A percentile compares a stretch with the other conserved stretches of the same genome.
phyloP scores from a whole-genome alignment of 495 filamentous ascomycete species.

The Copromyces sp. region DNA sequence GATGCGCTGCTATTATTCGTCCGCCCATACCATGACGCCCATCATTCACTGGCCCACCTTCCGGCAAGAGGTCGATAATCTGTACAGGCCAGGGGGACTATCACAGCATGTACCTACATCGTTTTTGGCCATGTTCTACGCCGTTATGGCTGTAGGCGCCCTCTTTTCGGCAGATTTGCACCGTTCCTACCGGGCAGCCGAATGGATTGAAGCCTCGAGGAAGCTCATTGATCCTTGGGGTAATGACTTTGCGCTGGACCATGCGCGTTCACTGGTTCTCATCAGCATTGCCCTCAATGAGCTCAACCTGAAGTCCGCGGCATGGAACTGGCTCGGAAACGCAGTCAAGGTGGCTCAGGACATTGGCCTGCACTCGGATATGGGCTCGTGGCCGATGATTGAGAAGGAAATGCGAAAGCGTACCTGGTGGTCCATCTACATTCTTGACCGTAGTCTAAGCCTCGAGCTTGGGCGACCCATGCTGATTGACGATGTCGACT shows the following conservation, averaged over 20 bases:
- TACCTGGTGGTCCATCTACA: constrained; percentile 93
- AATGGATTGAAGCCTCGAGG: constrained; percentile 62
- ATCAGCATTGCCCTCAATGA: constrained; percentile 76
- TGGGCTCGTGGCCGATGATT: constrained; percentile 58
- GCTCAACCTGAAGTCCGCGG: constrained; percentile 77
- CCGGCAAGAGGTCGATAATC: constrained; percentile 58
- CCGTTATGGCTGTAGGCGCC: constrained; percentile 73
- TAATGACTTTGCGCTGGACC: constrained; percentile 71
- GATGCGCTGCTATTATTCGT: constrained; percentile 63
- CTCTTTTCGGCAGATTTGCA: constrained; percentile 50
- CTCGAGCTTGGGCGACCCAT: constrained; percentile 76
- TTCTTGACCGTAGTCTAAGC: constrained; percentile 74
- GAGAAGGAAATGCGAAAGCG: constrained; percentile 85
- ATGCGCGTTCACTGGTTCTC: constrained; percentile 62
- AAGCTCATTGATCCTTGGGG: constrained; percentile 70
- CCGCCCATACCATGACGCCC: constrained; percentile 69
- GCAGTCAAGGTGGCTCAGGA: constrained; percentile 79
- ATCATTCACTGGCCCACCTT: constrained; percentile 88
- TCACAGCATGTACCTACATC: constrained; percentile 35
- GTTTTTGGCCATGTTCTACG: constrained; percentile 78
- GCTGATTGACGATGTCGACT: constrained; percentile 83
- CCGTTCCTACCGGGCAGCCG: constrained; percentile 52
- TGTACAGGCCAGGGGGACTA: constrained; percentile 61
- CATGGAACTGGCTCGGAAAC: constrained; percentile 84
- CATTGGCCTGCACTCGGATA: constrained; percentile 74